phyloP scores from a whole-genome alignment of 257 asterid genomes.

The Nyctanthes arbortristis region DNA sequence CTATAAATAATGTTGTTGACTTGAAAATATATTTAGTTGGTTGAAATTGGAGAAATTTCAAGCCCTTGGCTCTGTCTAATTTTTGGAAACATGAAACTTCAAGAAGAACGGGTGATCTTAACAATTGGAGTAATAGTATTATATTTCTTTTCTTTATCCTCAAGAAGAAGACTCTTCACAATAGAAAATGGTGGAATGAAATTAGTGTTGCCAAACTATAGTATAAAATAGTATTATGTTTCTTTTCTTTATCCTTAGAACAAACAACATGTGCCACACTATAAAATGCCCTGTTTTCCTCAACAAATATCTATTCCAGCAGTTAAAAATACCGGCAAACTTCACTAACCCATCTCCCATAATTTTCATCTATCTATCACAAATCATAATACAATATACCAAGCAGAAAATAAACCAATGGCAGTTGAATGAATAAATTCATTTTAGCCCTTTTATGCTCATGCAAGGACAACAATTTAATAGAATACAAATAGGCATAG shows the following conservation, averaged over 20 bases:
- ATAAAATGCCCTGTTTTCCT: neutral
- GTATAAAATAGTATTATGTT: no score
- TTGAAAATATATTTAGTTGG: no score
- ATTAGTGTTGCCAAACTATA: neutral
- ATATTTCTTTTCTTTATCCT: neutral
- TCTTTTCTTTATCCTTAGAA: no score
- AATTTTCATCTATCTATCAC: no score
- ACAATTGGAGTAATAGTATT: no score
- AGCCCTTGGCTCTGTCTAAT: no score
- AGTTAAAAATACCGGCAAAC: neutral
- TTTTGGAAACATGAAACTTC: no score
- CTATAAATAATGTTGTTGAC: no score
- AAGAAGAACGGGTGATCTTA: no score
- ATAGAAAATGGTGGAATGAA: neutral
- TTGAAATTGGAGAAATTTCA: no score
- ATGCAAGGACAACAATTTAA: slow-evolving; percentile 24
- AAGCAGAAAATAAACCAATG: slow-evolving; percentile 1
- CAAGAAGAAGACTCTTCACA: neutral
- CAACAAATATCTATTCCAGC: neutral
- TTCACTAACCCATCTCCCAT: neutral
- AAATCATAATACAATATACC: slow-evolving; percentile 1
- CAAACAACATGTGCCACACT: neutral
- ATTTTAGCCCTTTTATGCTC: slow-evolving; percentile 34
- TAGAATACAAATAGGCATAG: slow-evolving; percentile 40
- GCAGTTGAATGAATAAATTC: slow-evolving; percentile 21